A percentile compares a stretch with the other conserved stretches of the same genome.
phyloP scores from a whole-genome alignment of 306 rosid genomes.

The Quercus parvula region DNA sequence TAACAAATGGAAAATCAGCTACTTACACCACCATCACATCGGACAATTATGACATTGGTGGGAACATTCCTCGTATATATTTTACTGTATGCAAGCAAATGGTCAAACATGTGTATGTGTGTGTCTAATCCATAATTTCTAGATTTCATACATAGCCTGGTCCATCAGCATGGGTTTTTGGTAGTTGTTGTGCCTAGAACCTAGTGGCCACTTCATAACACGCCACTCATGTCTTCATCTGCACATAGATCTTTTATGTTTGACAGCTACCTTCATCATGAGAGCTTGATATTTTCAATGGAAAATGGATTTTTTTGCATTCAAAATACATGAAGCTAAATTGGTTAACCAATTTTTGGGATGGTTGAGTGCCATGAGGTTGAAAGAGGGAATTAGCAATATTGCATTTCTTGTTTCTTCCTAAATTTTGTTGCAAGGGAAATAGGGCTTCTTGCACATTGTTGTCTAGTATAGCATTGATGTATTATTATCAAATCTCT shows the following conservation, averaged over 20 bases:
- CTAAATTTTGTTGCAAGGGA: not conserved
- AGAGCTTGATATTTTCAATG: not conserved
- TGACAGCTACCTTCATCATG: not conserved
- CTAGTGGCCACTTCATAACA: not conserved
- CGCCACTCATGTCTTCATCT: not conserved
- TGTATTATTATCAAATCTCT: constrained; percentile 8
- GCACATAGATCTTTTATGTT: not conserved
- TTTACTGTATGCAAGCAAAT: not conserved
- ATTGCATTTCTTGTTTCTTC: not conserved
- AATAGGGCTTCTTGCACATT: not conserved
- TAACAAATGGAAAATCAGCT: not conserved
- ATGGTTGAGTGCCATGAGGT: not conserved
- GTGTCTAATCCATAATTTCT: not conserved
- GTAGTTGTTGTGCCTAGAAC: not conserved
- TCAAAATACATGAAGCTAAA: not conserved
- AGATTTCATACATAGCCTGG: not conserved
- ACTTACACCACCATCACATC: not conserved
- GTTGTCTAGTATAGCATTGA: not conserved
- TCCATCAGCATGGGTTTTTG: not conserved
- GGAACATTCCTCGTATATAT: not conserved
- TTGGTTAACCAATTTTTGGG: not conserved
- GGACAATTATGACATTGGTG: not conserved
- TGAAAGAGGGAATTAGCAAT: not conserved
- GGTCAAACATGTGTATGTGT: not conserved
- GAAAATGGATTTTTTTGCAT: not conserved